Evolutionary conservation across 768 basidiomycete species (phyloP).

Genomic region (Auricularia cornea): DNA sequence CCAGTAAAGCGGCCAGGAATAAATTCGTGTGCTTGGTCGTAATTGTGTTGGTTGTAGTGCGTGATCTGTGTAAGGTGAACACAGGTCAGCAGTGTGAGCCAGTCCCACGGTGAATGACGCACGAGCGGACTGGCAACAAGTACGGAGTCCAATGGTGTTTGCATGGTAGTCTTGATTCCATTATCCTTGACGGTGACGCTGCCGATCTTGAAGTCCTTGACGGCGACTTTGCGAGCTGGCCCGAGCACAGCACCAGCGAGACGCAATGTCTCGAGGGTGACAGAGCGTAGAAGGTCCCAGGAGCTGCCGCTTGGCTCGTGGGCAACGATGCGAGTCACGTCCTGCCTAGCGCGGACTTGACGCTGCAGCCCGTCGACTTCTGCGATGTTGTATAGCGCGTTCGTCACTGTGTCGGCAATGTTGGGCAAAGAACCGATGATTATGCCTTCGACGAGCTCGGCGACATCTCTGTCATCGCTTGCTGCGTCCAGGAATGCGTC

Average conservation of each 20-base stretch:
- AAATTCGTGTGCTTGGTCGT: background rate
- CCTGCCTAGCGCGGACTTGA: background rate
- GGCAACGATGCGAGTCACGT: background rate
- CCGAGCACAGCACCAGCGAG: background rate
- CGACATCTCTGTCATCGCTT: background rate
- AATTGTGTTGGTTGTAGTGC: background rate
- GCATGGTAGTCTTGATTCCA: background rate
- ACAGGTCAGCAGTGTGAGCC: background rate
- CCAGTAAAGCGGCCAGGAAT: background rate
- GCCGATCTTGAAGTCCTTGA: background rate
- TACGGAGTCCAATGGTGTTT: background rate
- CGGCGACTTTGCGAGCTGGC: background rate
- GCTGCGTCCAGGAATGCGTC: background rate
- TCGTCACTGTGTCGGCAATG: background rate
- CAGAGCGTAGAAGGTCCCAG: background rate
- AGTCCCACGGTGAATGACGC: background rate
- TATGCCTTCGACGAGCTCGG: background rate
- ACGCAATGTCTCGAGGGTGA: background rate
- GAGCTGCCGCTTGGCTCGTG: background rate
- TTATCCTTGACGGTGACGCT: too few relatives aligned
- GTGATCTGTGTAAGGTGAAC: background rate
- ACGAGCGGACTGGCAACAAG: background rate
- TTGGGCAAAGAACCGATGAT: background rate
- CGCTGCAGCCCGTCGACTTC: background rate
- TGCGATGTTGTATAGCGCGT: background rate